These are phyloP conservation scores for Botrytis porri DNA, from an alignment of 2,329 filamentous ascomycete genomes.

Conservation along the genomic window DNA sequence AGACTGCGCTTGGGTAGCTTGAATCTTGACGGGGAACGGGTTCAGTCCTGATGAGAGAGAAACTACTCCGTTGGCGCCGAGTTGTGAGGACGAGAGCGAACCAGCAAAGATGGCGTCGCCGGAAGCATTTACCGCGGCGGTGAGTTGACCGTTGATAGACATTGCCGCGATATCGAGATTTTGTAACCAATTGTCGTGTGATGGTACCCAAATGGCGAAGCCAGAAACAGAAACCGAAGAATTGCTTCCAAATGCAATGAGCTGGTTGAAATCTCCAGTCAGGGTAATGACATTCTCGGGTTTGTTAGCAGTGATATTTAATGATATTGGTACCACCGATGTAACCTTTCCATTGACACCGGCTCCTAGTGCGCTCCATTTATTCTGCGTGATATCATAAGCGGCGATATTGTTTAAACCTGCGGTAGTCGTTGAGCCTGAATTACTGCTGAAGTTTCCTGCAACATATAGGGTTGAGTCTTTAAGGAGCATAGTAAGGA, in stretches of 20 bases:
- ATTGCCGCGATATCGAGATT: conserved; percentile 67
- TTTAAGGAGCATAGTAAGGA: conserved; percentile 68
- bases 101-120: conserved; percentile 71
- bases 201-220: conserved; percentile 91
- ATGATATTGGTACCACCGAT: conserved; percentile 69
- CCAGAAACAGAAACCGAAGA: conserved; percentile 62
- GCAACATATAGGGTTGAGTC: conserved; percentile 71
- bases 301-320: conserved; percentile 70
- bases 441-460: conserved; percentile 73
- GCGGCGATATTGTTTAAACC: conserved; percentile 73
- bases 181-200: conserved; percentile 79
- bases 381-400: conserved; percentile 65
- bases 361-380: conserved; percentile 77
- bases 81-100: conserved; percentile 72
- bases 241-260: conserved; percentile 66
- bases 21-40: conserved; percentile 56
- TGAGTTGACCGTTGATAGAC: conserved; percentile 69
- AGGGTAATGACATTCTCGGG: conserved; percentile 75
- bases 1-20: conserved; percentile 40
- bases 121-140: conserved; percentile 64
- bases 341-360: conserved; percentile 80
- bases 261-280: conserved; percentile 73
- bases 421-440: conserved; percentile 56
- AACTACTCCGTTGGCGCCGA: conserved; percentile 70
- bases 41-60: conserved; percentile 56